These are phyloP conservation scores for Aurinia saxatilis DNA, from an alignment of 345 rosid genomes.

Conservation along the genomic window DNA sequence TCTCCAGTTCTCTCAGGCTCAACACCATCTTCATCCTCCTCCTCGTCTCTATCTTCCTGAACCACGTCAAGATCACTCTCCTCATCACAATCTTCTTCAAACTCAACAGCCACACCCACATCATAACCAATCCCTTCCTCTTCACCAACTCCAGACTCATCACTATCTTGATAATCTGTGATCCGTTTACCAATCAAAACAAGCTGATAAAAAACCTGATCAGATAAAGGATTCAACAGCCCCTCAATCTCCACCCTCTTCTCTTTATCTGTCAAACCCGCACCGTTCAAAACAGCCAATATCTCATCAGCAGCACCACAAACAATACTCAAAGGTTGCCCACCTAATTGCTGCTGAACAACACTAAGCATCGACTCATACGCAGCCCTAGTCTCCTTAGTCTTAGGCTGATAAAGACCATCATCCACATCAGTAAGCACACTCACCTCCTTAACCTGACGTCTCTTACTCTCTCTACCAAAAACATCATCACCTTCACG, in stretches of 20 bases:
- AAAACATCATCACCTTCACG: conserved; percentile 38
- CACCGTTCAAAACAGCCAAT: conserved; percentile 37
- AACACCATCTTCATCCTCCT: conserved; percentile 39
- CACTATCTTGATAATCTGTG: conserved; percentile 60
- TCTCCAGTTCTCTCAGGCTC: conserved; percentile 42
- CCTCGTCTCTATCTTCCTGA: conserved; percentile 72
- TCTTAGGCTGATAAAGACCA: conserved; percentile 77
- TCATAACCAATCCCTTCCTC: conserved; percentile 67
- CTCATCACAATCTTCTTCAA: conserved; percentile 70
- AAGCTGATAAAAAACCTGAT: conserved; percentile 52
- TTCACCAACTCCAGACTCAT: conserved; percentile 47
- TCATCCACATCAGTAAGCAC: conserved; percentile 66
- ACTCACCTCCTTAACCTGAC: conserved; percentile 55
- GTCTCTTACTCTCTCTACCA: conserved; percentile 44
- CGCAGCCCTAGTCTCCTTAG: conserved; percentile 77
- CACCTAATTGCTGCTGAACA: conserved; percentile 77
- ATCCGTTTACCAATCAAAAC: conserved; percentile 62
- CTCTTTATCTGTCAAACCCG: conserved; percentile 13
- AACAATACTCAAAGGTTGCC: conserved; percentile 59
- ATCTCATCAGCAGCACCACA: conserved; percentile 89
- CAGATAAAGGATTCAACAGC: conserved; percentile 44
- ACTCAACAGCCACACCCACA: conserved; percentile 80
- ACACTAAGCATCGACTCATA: conserved; percentile 70
- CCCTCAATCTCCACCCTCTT: conserved; percentile 82
- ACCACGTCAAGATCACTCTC: conserved; percentile 80